phyloP scores from a whole-genome alignment of 305 asterid genomes.

The Fraxinus platypoda region DNA sequence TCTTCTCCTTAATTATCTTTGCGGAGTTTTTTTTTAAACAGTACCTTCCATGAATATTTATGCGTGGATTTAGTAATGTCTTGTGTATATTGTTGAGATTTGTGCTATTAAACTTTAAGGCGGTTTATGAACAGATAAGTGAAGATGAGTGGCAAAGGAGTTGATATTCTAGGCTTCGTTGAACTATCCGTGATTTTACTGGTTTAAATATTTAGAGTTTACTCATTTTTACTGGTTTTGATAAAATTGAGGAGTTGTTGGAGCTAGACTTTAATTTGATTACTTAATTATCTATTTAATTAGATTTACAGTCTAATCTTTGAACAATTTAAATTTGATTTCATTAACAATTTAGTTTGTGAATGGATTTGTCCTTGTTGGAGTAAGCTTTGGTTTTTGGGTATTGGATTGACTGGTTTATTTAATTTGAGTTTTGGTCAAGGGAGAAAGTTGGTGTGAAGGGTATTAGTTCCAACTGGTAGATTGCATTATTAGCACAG shows the following conservation, averaged over 20 bases:
- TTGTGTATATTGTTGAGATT: not conserved
- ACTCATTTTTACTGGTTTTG: not conserved
- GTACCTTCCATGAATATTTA: not conserved
- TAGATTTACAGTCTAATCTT: not conserved
- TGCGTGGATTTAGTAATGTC: constrained; percentile 6
- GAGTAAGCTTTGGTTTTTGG: not conserved
- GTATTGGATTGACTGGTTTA: not conserved
- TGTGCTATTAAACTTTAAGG: not conserved
- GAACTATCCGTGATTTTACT: not conserved
- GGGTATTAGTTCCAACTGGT: not conserved
- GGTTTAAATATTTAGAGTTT: not conserved
- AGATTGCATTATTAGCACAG: not conserved
- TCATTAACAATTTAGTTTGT: not conserved
- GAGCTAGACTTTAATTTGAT: constrained; percentile 5
- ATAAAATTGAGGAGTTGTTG: constrained; percentile 2
- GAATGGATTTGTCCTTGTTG: not conserved
- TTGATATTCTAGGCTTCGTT: constrained; percentile 7
- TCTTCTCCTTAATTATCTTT: not conserved
- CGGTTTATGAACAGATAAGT: not conserved
- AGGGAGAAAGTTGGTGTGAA: not conserved
- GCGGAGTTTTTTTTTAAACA: not conserved
- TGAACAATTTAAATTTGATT: constrained; percentile 7
- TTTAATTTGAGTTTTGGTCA: not conserved
- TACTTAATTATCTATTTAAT: not conserved
- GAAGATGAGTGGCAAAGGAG: not conserved